phyloP scores from a whole-genome alignment of 345 rosid species.

The Acer saccharum region DNA sequence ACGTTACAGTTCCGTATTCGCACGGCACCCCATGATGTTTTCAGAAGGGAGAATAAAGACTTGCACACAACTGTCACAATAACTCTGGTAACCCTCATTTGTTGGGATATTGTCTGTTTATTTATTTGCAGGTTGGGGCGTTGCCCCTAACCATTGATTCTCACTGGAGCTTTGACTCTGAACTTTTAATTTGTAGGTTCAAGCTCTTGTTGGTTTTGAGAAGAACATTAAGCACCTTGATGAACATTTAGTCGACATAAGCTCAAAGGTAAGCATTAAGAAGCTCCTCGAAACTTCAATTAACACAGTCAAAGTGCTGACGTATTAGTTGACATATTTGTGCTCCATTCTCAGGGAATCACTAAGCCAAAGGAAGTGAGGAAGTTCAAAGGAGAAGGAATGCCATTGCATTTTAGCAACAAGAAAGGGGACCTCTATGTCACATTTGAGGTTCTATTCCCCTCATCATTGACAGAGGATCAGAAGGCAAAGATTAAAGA shows the following conservation, averaged over 20 bases:
- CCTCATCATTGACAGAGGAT: constrained; percentile 70
- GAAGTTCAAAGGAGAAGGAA: constrained; percentile 95
- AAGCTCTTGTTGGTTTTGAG: constrained; percentile 98
- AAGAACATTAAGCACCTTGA: constrained; percentile 93
- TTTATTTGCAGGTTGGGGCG: neutral
- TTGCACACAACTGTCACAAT: constrained; percentile 83
- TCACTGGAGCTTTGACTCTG: neutral
- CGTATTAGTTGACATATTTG: neutral
- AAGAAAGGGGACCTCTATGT: constrained; percentile 92
- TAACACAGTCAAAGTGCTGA: neutral
- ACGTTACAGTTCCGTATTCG: constrained; percentile 77
- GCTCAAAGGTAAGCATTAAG: constrained; percentile 65
- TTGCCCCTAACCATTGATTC: neutral
- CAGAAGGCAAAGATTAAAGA: constrained; percentile 83
- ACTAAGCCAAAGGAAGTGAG: constrained; percentile 92
- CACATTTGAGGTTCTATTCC: constrained; percentile 90
- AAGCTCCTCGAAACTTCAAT: neutral
- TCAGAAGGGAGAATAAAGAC: constrained; percentile 90
- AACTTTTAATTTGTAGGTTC: constrained; percentile 48
- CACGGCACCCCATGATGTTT: constrained; percentile 77
- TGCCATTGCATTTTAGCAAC: constrained; percentile 83
- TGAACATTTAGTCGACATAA: constrained; percentile 82
- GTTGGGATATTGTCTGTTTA: no score
- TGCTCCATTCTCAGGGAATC: constrained; percentile 58
- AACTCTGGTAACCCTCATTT: constrained; percentile 62